Base-by-base conservation (phyloP, 2,329 filamentous ascomycete species). In the Ambrosiella beaveri region DNA sequence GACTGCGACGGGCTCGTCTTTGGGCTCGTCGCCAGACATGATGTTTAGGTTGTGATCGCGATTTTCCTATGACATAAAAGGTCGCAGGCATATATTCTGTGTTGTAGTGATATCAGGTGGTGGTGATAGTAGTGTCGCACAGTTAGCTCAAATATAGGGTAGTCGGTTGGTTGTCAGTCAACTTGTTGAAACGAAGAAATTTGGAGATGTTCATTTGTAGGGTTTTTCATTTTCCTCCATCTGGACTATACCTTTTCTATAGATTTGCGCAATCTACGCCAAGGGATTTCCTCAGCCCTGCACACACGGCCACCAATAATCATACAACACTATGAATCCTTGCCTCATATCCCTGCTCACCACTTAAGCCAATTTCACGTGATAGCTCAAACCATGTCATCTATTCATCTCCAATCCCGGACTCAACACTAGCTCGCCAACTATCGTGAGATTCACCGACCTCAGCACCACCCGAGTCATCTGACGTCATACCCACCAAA, bases 241-340 rank as follows among this genome's bases (percentile, higher is more conserved):
- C 17, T 51, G 19, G 35, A 37, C 13, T 51, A 11, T 12, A 15
- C 36, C 12, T 51, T 51, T 51, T 19, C 27, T 4, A 2, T 36
- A 51, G 17, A n/a, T 27, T 51, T 27, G 3, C 47, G 19, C 11
- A 27, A 7, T 3, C 7, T 5, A 11, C 6, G 5, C 17, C 50
- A 52, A 3, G 53, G 38, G 12, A 38, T 55, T 8, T n/a, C 17
- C n/a, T 12, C 45, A 57, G 55, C 55, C 55, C 51, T 57, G 41
- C 37, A 19, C 19, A 40, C 55, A 57, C 44, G 55, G 55, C 55
- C 7, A 40, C 55, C 55, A 57, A 44, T 55, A 8, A 55, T 6
- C 36, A 15, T 13, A 17, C 36, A 41, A 1, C 9, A 19, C 52
- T 41, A 27, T 13, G 7, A 15, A 19, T 17, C 9, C 19, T 40